phyloP scores from a whole-genome alignment of 768 basidiomycete species.

The Pleurotus pulmonarius region DNA sequence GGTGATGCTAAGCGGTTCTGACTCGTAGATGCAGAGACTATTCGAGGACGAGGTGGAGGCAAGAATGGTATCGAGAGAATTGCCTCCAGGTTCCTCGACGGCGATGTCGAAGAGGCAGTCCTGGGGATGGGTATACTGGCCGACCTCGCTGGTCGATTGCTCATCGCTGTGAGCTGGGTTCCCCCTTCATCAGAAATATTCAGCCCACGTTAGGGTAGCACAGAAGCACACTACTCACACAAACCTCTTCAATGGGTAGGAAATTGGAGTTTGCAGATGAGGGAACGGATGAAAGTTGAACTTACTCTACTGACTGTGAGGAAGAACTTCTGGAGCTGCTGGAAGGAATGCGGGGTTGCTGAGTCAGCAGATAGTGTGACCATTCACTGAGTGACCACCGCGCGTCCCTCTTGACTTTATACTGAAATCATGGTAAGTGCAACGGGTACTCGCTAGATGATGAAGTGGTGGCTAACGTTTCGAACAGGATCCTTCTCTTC shows the following conservation, averaged over 20 bases:
- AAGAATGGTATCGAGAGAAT: constrained; percentile 61
- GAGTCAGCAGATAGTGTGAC: too few species aligned
- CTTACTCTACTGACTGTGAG: too few species aligned
- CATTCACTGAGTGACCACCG: neutral
- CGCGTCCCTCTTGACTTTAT: neutral
- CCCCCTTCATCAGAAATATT: neutral
- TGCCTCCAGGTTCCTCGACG: constrained; percentile 60
- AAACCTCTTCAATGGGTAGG: neutral
- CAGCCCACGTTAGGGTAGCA: neutral
- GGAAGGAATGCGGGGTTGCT: too few species aligned
- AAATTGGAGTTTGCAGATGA: too few species aligned
- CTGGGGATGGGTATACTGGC: constrained; percentile 69
- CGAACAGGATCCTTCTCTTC: constrained; percentile 46
- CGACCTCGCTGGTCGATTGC: constrained; percentile 52
- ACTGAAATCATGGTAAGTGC: constrained; percentile 6
- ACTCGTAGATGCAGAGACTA: constrained; percentile 23
- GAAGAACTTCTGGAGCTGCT: too few species aligned
- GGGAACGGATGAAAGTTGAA: too few species aligned
- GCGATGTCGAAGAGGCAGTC: constrained; percentile 37
- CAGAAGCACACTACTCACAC: neutral
- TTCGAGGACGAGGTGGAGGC: constrained; percentile 31
- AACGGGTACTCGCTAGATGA: neutral
- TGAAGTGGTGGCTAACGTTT: neutral
- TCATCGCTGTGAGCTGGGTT: constrained; percentile 27
- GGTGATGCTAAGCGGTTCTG: constrained; percentile 20